Conservation (phyloP, 2,329 filamentous ascomycete species). For the Periconia sp. region DNA sequence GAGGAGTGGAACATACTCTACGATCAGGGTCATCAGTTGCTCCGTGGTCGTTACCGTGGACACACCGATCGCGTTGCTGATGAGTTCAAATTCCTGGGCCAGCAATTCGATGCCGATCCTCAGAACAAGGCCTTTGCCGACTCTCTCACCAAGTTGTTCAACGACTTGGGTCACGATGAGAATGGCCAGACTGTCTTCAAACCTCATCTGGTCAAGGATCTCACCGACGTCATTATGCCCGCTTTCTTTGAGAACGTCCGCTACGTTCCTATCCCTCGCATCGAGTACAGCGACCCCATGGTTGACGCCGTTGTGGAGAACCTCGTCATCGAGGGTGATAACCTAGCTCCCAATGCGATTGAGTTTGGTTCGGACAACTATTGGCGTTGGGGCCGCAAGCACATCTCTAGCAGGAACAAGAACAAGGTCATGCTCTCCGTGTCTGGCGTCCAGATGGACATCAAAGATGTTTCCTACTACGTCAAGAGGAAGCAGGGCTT, state of each 20-base stretch:
- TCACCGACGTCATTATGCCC: slow-evolving; percentile 84
- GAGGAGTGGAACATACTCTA: slow-evolving; percentile 82
- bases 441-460: slow-evolving; percentile 88
- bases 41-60: slow-evolving; percentile 82
- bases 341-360: slow-evolving; percentile 89
- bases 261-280: slow-evolving; percentile 90
- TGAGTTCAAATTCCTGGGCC: slow-evolving; percentile 84
- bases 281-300: slow-evolving; percentile 84
- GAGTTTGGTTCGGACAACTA: slow-evolving; percentile 92
- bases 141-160: slow-evolving; percentile 81
- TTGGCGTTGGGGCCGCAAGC: slow-evolving; percentile 92
- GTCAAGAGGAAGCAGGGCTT: slow-evolving; percentile 94
- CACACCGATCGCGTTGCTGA: slow-evolving; percentile 87
- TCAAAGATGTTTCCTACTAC: slow-evolving; percentile 80
- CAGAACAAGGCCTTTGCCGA: slow-evolving; percentile 80
- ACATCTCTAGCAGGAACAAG: slow-evolving; percentile 75
- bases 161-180: slow-evolving; percentile 83
- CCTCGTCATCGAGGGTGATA: slow-evolving; percentile 91
- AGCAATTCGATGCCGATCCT: slow-evolving; percentile 86
- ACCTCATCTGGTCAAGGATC: slow-evolving; percentile 85
- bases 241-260: slow-evolving; percentile 78
- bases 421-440: slow-evolving; percentile 85
- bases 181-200: slow-evolving; percentile 88
- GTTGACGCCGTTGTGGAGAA: slow-evolving; percentile 93
- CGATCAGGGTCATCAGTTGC: slow-evolving; percentile 80